Evolutionary conservation across 768 basidiomycete species (phyloP).

Genomic region (Trametes meyenii): DNA sequence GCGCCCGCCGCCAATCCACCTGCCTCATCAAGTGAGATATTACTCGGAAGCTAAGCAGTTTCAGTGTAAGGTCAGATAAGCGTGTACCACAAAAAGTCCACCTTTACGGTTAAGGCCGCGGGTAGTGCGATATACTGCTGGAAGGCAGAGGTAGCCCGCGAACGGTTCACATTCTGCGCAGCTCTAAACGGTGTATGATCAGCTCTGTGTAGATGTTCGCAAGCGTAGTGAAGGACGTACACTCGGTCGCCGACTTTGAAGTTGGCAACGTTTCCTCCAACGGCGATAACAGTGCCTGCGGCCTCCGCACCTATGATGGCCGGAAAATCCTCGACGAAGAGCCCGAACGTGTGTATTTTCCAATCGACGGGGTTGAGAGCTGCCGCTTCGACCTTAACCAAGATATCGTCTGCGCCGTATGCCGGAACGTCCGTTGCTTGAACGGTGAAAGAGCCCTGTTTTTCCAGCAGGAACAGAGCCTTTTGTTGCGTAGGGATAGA

Average conservation of each 20-base stretch:
- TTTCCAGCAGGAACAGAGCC: too few species aligned
- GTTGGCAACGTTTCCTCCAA: conserved; percentile 41
- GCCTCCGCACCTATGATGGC: conserved; percentile 41
- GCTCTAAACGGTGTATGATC: conserved; percentile 5
- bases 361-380: conserved; percentile 40
- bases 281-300: conserved; percentile 42
- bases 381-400: conserved; percentile 33
- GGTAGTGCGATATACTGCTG: conserved; percentile 34
- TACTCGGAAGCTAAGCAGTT: conserved; percentile 30
- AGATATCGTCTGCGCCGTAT: conserved; percentile 30
- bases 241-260: conserved; percentile 43
- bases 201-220: not conserved
- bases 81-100: conserved; percentile 20
- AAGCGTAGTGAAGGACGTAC: conserved; percentile 24
- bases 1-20: conserved; percentile 34
- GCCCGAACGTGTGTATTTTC: conserved; percentile 31
- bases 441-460: too few species aligned
- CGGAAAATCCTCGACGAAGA: conserved; percentile 42
- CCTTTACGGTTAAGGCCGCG: conserved; percentile 30
- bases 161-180: conserved; percentile 4
- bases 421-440: too few species aligned
- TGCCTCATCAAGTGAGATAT: conserved; percentile 36
- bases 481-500: too few species aligned
- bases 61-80: conserved; percentile 19
- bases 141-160: conserved; percentile 8